A percentile compares a stretch with the other conserved stretches of the same genome.
Conservation (phyloP, 2,329 filamentous ascomycete species). For the Cordyceps farinosa region DNA sequence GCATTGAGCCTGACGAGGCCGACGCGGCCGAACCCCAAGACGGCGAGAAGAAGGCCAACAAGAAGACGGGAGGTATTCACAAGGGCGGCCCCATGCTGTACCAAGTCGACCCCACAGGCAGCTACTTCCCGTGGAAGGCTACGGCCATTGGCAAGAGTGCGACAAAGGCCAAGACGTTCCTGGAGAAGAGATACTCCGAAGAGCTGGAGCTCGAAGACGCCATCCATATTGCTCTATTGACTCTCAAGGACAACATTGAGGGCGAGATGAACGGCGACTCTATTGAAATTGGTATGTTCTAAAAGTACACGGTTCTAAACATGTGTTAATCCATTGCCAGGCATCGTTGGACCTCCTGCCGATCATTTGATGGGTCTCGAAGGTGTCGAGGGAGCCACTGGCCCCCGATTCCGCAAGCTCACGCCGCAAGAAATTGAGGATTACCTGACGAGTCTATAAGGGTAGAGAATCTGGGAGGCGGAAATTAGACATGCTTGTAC, state of each 20-base stretch:
- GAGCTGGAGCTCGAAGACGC: slow-evolving; percentile 96
- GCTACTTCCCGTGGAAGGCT: slow-evolving; percentile 99
- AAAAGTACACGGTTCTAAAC: neutral
- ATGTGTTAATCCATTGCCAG: slow-evolving; percentile 42
- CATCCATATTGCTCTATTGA: slow-evolving; percentile 95
- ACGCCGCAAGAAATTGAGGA: slow-evolving; percentile 98
- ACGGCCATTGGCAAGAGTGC: slow-evolving; percentile 98
- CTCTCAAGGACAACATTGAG: slow-evolving; percentile 98
- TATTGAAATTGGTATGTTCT: slow-evolving; percentile 79
- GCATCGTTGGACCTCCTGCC: slow-evolving; percentile 92
- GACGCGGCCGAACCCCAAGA: slow-evolving; percentile 55
- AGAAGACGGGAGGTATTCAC: slow-evolving; percentile 91
- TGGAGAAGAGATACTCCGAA: slow-evolving; percentile 98
- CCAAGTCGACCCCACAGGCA: slow-evolving; percentile 97
- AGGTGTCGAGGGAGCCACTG: slow-evolving; percentile 78
- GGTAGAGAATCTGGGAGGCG: slow-evolving; percentile 15
- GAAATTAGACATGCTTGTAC: slow-evolving; percentile 37
- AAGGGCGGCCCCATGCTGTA: slow-evolving; percentile 97
- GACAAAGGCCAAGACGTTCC: slow-evolving; percentile 95
- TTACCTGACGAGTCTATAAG: slow-evolving; percentile 95
- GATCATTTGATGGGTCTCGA: slow-evolving; percentile 89
- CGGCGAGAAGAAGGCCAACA: slow-evolving; percentile 67
- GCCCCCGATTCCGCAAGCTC: slow-evolving; percentile 88
- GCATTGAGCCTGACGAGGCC: slow-evolving; percentile 80
- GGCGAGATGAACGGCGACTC: slow-evolving; percentile 99